Percentiles rank a stretch among this genome's conserved stretches.
Conservation (phyloP, 2,329 filamentous ascomycete genomes). For the Xylariales sp. region DNA sequence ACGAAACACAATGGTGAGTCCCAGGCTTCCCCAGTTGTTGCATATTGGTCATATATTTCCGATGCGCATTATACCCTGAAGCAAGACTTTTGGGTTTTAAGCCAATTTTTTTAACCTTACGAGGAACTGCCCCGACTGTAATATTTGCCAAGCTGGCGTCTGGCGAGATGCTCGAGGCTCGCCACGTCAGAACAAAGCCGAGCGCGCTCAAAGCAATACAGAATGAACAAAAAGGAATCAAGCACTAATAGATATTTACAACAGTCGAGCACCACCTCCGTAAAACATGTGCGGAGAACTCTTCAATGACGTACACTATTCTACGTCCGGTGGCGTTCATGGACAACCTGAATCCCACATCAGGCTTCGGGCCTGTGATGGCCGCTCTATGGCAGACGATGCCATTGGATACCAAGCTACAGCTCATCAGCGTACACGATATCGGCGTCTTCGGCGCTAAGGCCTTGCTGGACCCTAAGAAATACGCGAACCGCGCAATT, state of each 20-base stretch:
- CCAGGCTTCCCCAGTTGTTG: background rate
- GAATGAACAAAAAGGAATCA: background rate
- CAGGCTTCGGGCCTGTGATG: conserved; percentile 50
- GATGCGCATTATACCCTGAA: too few species aligned
- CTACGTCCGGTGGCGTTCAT: conserved; percentile 56
- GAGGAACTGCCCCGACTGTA: too few species aligned
- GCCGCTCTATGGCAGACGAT: conserved; percentile 50
- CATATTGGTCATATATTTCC: background rate
- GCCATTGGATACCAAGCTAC: conserved; percentile 48
- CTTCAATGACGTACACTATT: conserved; percentile 53
- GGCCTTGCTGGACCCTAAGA: conserved; percentile 46
- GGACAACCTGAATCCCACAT: conserved; percentile 53
- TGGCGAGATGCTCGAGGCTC: too few species aligned
- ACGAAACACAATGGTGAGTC: conserved; percentile 60
- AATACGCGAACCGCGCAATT: conserved; percentile 50
- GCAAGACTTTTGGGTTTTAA: too few species aligned
- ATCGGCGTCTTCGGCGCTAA: conserved; percentile 53
- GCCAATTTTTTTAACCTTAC: too few species aligned
- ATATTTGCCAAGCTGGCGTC: too few species aligned
- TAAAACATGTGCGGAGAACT: conserved; percentile 30
- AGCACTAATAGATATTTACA: conserved; percentile 1
- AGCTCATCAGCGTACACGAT: conserved; percentile 54
- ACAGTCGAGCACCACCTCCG: conserved; percentile 36
- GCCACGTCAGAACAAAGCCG: too few species aligned
- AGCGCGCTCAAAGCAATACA: background rate